Conservation (phyloP, 129 eudicot species). For the Silybum marianum region DNA sequence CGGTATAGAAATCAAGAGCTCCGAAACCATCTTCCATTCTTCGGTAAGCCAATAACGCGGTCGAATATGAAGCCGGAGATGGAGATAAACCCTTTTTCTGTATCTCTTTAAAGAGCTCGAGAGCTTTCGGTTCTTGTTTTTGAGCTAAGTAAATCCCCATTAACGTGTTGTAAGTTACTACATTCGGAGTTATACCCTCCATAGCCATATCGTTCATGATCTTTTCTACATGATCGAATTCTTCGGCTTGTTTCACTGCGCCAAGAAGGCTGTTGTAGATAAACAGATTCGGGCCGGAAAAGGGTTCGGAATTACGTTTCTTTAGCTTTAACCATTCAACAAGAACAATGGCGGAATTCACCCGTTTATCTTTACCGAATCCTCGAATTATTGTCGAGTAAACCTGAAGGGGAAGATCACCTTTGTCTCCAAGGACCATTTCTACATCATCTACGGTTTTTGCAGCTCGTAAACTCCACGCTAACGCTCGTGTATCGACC, state of each 20-base stretch:
- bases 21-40: constrained; percentile 89
- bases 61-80: constrained; percentile 85
- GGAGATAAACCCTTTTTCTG: constrained; percentile 61
- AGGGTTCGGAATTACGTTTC: constrained; percentile 29
- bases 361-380: constrained; percentile 72
- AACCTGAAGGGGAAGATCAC: constrained; percentile 73
- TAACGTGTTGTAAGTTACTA: constrained; percentile 83
- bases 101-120: constrained; percentile 66
- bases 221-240: constrained; percentile 48
- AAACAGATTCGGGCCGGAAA: constrained; percentile 60
- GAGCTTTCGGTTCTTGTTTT: constrained; percentile 67
- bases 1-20: constrained; percentile 61
- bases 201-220: constrained; percentile 60
- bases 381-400: constrained; percentile 64
- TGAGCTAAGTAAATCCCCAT: constrained; percentile 76
- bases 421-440: constrained; percentile 55
- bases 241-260: constrained; percentile 60
- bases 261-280: constrained; percentile 79
- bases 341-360: constrained; percentile 69
- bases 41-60: constrained; percentile 71
- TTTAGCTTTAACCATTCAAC: constrained; percentile 74
- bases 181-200: constrained; percentile 62
- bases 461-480: constrained; percentile 49
- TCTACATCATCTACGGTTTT: constrained; percentile 76
- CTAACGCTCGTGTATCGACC: constrained; percentile 63